phyloP scores from a whole-genome alignment of 2,329 filamentous ascomycete species.

The Akanthomyces muscarius region DNA sequence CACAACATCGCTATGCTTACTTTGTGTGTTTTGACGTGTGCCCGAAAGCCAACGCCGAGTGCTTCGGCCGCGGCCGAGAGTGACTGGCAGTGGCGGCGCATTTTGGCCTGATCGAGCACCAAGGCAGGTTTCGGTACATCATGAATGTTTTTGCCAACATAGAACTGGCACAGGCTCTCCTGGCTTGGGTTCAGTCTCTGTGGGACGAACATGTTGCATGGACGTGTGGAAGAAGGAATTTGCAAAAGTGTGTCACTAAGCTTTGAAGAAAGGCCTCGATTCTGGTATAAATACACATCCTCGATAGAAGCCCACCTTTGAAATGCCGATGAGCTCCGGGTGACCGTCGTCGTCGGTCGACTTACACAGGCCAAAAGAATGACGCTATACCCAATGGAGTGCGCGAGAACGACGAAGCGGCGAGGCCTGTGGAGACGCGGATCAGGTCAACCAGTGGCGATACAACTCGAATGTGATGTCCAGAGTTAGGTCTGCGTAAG shows the following conservation, averaged over 20 bases:
- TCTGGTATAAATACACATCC: neutral
- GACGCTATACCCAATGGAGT: constrained; percentile 18
- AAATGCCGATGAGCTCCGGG: neutral
- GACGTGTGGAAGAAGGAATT: too few species aligned
- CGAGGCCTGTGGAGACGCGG: neutral
- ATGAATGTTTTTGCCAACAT: constrained; percentile 25
- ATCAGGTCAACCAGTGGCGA: neutral
- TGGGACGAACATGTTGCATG: constrained; percentile 22
- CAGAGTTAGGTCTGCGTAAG: neutral
- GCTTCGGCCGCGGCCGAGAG: constrained; percentile 49
- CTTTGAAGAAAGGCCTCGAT: neutral
- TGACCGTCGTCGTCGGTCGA: neutral
- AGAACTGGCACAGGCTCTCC: constrained; percentile 23
- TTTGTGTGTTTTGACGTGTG: constrained; percentile 66
- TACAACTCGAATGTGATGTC: neutral
- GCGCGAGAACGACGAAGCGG: constrained; percentile 16
- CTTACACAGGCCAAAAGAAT: neutral
- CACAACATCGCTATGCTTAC: constrained; percentile 28
- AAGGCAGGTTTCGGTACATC: constrained; percentile 50
- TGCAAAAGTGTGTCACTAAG: neutral
- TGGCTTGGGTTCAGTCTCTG: constrained; percentile 20
- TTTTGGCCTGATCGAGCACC: constrained; percentile 51
- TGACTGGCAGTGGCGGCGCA: constrained; percentile 51
- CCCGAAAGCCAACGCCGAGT: constrained; percentile 52
- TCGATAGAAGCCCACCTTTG: too few species aligned